These are phyloP conservation scores for Pseudogymnoascus verrucosus DNA, from an alignment of 2,329 filamentous ascomycete genomes.

Conservation along the genomic window DNA sequence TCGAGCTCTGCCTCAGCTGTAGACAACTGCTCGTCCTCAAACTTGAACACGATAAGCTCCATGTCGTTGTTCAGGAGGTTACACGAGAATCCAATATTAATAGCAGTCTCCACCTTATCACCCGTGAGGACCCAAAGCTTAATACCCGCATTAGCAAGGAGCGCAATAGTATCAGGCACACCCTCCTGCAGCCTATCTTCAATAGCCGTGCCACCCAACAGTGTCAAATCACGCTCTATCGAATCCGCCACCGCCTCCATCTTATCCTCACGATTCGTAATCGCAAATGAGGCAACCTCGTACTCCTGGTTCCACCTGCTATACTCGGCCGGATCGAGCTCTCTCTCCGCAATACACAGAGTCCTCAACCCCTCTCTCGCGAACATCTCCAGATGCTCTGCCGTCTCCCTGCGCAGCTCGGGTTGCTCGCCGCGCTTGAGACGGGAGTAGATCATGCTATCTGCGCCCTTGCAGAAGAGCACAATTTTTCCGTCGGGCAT, in stretches of 20 bases:
- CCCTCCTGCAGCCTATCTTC: constrained; percentile 95
- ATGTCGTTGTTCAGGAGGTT: constrained; percentile 96
- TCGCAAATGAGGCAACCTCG: constrained; percentile 73
- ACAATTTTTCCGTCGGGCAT: constrained; percentile 89
- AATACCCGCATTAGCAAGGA: constrained; percentile 87
- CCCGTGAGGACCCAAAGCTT: constrained; percentile 98
- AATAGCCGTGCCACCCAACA: constrained; percentile 91
- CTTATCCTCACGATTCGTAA: constrained; percentile 85
- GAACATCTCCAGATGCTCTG: constrained; percentile 96
- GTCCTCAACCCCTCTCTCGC: constrained; percentile 90
- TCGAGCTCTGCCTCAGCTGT: constrained; percentile 60
- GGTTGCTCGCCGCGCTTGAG: constrained; percentile 77
- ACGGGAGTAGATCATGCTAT: constrained; percentile 93
- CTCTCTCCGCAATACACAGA: constrained; percentile 81
- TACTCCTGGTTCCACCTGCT: constrained; percentile 77
- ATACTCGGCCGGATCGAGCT: constrained; percentile 77
- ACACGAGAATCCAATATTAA: constrained; percentile 99
- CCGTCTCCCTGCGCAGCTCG: constrained; percentile 73
- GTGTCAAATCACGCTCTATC: constrained; percentile 81
- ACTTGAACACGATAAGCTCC: constrained; percentile 87
- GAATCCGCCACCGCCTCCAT: constrained; percentile 80
- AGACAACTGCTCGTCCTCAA: constrained; percentile 63
- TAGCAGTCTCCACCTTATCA: constrained; percentile 97
- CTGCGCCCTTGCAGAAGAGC: constrained; percentile 94
- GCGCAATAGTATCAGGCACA: constrained; percentile 87